Percentiles rank a stretch among this genome's conserved stretches.
Evolutionary conservation across 2,329 filamentous ascomycete species (phyloP).

Genomic region (Paraphoma sp.): DNA sequence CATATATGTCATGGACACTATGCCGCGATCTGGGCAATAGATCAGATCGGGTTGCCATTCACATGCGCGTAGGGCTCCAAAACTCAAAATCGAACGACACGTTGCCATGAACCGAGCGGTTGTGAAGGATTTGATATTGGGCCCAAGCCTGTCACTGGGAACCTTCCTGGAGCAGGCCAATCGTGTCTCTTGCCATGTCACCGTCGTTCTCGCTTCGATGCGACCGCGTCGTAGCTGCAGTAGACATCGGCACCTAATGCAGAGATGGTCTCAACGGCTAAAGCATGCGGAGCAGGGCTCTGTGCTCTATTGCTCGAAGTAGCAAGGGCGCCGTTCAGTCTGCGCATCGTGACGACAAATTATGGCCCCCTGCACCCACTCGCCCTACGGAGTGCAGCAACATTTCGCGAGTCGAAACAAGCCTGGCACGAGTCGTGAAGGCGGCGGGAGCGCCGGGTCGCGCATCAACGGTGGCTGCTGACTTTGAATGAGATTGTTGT

Average conservation of each 20-base stretch:
- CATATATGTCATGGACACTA: not conserved
- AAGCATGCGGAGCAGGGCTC: slow-evolving; percentile 16
- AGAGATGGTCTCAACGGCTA: slow-evolving; percentile 30
- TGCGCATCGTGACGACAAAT: not conserved
- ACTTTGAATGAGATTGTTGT: slow-evolving; percentile 12
- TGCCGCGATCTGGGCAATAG: not conserved
- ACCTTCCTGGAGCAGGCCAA: slow-evolving; percentile 3
- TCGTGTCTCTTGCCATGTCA: slow-evolving; percentile 7
- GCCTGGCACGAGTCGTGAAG: slow-evolving; percentile 5
- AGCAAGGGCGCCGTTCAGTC: slow-evolving; percentile 1
- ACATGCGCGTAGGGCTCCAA: not conserved
- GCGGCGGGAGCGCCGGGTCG: slow-evolving; percentile 10
- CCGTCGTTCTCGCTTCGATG: slow-evolving; percentile 22
- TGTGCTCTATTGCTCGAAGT: slow-evolving; percentile 2
- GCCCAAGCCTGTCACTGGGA: not conserved
- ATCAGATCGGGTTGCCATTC: not conserved
- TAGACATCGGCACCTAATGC: slow-evolving; percentile 10
- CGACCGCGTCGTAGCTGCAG: slow-evolving; percentile 26
- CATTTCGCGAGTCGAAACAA: slow-evolving; percentile 5
- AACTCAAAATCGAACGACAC: not conserved
- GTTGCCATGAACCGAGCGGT: not conserved
- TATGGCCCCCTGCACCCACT: slow-evolving; percentile 15
- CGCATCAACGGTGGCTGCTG: slow-evolving; percentile 2
- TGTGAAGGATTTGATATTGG: not conserved
- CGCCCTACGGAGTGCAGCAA: not conserved